Conservation (phyloP, 805 yeast genomes). For the Candida methanosorbosa region DNA sequence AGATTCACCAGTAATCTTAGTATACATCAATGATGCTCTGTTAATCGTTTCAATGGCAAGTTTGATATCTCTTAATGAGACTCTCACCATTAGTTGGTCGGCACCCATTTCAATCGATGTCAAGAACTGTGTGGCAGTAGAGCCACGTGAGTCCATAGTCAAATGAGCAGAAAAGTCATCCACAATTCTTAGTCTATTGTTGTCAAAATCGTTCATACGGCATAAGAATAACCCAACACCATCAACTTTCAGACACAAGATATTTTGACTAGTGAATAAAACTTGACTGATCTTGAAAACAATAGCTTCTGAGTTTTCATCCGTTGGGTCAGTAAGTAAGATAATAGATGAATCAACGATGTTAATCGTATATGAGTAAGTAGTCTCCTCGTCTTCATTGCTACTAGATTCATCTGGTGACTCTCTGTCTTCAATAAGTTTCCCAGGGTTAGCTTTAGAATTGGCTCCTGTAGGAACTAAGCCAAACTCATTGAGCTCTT, state of each 20-base stretch:
- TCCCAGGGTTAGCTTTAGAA: neutral
- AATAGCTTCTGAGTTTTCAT: slow-evolving; percentile 69
- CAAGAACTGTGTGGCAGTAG: slow-evolving; percentile 46
- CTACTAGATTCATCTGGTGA: slow-evolving; percentile 6
- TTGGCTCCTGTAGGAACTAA: neutral
- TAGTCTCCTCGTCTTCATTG: neutral
- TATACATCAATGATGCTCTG: slow-evolving; percentile 52
- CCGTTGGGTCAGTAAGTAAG: slow-evolving; percentile 71
- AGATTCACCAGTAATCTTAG: slow-evolving; percentile 10
- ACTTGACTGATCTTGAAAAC: slow-evolving; percentile 84
- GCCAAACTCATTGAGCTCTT: slow-evolving; percentile 6
- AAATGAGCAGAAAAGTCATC: slow-evolving; percentile 84
- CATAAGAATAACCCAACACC: slow-evolving; percentile 84
- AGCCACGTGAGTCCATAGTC: slow-evolving; percentile 62
- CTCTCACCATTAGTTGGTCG: slow-evolving; percentile 73
- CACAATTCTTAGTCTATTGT: slow-evolving; percentile 57
- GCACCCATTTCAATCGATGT: slow-evolving; percentile 62
- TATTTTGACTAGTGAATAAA: slow-evolving; percentile 57
- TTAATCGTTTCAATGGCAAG: slow-evolving; percentile 69
- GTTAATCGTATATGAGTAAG: slow-evolving; percentile 42
- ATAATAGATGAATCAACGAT: slow-evolving; percentile 71
- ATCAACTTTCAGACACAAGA: slow-evolving; percentile 56
- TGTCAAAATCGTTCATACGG: slow-evolving; percentile 60
- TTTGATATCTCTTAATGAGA: slow-evolving; percentile 80
- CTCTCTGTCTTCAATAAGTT: neutral